A percentile compares a stretch with the other conserved stretches of the same genome.
Conservation (phyloP, 2,329 filamentous ascomycete species). For the Fusarium sublunatum region DNA sequence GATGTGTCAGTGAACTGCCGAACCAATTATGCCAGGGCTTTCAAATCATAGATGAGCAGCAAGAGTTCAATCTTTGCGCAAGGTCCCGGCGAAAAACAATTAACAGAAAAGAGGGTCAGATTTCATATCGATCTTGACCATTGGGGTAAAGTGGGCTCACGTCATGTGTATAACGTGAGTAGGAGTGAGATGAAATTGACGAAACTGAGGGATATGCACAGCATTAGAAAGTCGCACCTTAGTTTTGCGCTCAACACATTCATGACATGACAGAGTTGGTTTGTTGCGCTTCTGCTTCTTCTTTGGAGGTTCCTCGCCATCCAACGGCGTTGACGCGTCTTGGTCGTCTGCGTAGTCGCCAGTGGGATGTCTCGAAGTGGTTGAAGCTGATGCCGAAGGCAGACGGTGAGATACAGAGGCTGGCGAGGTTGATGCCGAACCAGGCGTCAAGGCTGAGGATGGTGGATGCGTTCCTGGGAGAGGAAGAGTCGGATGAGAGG, state of each 20-base stretch:
- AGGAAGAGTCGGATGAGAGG: slow-evolving; percentile 30
- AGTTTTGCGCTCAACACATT: slow-evolving; percentile 85
- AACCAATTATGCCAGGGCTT: background rate
- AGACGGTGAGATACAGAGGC: slow-evolving; percentile 42
- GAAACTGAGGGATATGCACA: slow-evolving; percentile 14
- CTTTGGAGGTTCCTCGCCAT: slow-evolving; percentile 57
- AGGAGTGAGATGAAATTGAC: slow-evolving; percentile 10
- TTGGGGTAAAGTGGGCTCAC: slow-evolving; percentile 34
- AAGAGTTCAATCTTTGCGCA: background rate
- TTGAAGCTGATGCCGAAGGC: slow-evolving; percentile 38
- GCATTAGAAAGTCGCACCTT: slow-evolving; percentile 63
- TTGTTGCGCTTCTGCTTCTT: slow-evolving; percentile 89
- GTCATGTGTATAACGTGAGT: slow-evolving; percentile 18
- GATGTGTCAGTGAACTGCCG: slow-evolving; percentile 20
- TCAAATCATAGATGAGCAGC: background rate
- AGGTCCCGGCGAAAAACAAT: background rate
- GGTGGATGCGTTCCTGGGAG: slow-evolving; percentile 33
- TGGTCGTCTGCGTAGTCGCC: slow-evolving; percentile 39
- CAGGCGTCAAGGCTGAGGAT: slow-evolving; percentile 44
- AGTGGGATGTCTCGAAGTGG: slow-evolving; percentile 30
- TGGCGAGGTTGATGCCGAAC: slow-evolving; percentile 46
- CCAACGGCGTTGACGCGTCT: slow-evolving; percentile 36
- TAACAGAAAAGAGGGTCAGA: background rate
- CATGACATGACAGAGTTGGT: slow-evolving; percentile 80
- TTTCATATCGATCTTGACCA: slow-evolving; percentile 1